phyloP scores from a whole-genome alignment of 1,284 basidiomycete species.

The Ustilago trichophora region DNA sequence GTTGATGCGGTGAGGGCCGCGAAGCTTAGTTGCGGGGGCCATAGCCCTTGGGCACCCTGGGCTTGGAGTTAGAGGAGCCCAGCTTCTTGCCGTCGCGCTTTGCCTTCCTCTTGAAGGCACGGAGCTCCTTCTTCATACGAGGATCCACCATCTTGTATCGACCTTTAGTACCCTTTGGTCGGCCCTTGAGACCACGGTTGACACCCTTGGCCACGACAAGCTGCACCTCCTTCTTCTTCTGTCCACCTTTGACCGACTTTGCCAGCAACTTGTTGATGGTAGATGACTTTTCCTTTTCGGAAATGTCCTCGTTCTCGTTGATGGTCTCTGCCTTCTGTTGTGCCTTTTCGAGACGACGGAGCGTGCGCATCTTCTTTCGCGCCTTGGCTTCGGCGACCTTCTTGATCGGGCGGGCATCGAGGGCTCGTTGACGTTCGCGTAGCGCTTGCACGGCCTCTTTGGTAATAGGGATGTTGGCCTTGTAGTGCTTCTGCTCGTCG shows the following conservation, averaged over 20 bases:
- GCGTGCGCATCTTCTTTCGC: slow-evolving; percentile 91
- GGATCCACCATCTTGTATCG: slow-evolving; percentile 67
- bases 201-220: slow-evolving; percentile 91
- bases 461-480: slow-evolving; percentile 91
- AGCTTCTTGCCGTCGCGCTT: slow-evolving; percentile 64
- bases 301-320: slow-evolving; percentile 78
- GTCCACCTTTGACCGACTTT: slow-evolving; percentile 72
- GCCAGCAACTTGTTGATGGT: slow-evolving; percentile 91
- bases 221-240: slow-evolving; percentile 79
- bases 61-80: slow-evolving; percentile 44
- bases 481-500: slow-evolving; percentile 92
- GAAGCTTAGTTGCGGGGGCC: slow-evolving; percentile 37
- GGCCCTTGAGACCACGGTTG: slow-evolving; percentile 87
- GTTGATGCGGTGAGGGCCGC: too few species aligned
- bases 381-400: slow-evolving; percentile 99
- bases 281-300: slow-evolving; percentile 89
- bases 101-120: slow-evolving; percentile 59
- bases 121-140: slow-evolving; percentile 65
- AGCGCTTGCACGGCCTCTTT: slow-evolving; percentile 91
- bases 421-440: slow-evolving; percentile 86
- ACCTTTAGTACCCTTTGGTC: slow-evolving; percentile 94
- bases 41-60: slow-evolving; percentile 55
- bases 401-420: slow-evolving; percentile 98
- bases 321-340: slow-evolving; percentile 97
- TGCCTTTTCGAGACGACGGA: slow-evolving; percentile 85